A percentile compares a stretch with the other conserved stretches of the same genome.
phyloP scores from a whole-genome alignment of 106 monocot genomes.

The Acorus calamus region DNA sequence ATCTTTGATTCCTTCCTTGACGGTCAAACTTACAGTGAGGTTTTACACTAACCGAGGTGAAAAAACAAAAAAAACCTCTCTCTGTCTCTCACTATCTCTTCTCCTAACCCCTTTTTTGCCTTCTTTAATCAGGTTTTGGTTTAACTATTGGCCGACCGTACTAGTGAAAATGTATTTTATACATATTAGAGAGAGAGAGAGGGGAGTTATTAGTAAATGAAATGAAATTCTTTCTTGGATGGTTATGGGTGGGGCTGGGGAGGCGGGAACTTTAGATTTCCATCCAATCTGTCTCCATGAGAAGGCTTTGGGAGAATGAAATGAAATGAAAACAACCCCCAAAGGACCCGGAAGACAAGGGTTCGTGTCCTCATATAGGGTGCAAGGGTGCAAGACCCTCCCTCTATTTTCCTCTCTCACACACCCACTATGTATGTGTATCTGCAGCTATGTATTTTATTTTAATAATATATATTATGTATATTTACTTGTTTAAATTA shows the following conservation, averaged over 20 bases:
- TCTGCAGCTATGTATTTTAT: not conserved
- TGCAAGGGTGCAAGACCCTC: conserved; percentile 24
- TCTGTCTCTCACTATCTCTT: not conserved
- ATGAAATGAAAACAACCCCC: conserved; percentile 5
- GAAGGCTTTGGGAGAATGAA: conserved; percentile 2
- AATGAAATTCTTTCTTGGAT: conserved; percentile 1
- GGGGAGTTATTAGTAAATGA: conserved; percentile 10
- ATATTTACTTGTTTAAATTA: too few species aligned
- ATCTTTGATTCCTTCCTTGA: conserved; percentile 40
- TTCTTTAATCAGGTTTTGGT: not conserved
- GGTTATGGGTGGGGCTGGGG: conserved; percentile 4
- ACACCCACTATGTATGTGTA: not conserved
- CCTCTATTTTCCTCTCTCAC: not conserved
- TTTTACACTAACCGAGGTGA: conserved; percentile 35
- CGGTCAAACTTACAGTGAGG: conserved; percentile 67
- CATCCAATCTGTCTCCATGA: conserved; percentile 1
- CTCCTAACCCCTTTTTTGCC: not conserved
- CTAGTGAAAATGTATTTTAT: too few species aligned
- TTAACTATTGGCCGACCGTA: not conserved
- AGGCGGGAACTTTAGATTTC: conserved; percentile 1
- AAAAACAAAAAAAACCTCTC: not conserved
- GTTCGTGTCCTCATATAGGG: conserved; percentile 63
- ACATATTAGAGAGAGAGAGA: conserved; percentile 1
- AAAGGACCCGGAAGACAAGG: conserved; percentile 60
- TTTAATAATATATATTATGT: too few species aligned